Conservation (phyloP, 2,329 filamentous ascomycete species). For the Ophidiomyces ophidiicola region DNA sequence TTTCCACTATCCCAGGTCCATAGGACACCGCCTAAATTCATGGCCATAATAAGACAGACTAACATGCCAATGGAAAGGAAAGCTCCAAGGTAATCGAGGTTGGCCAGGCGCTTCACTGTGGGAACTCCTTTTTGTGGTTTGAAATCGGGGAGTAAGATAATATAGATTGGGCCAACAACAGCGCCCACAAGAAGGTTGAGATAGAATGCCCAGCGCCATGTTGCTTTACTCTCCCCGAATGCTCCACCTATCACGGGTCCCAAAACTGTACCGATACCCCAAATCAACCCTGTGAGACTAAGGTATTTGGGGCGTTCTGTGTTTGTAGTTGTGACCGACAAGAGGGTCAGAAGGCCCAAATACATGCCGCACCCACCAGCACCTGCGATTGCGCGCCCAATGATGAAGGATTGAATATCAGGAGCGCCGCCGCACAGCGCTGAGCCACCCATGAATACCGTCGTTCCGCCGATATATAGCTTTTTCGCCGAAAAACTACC, state of each 20-base stretch:
- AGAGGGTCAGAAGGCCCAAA: slow-evolving; percentile 22
- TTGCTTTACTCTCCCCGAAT: slow-evolving; percentile 21
- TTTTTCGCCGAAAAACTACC: slow-evolving; percentile 37
- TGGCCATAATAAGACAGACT: slow-evolving; percentile 34
- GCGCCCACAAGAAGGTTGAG: slow-evolving; percentile 42
- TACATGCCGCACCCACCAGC: slow-evolving; percentile 26
- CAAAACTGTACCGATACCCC: slow-evolving; percentile 27
- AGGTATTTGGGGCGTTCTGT: slow-evolving; percentile 25
- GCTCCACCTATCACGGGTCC: slow-evolving; percentile 31
- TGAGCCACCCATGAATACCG: slow-evolving; percentile 24
- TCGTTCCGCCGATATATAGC: slow-evolving; percentile 24
- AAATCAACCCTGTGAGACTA: slow-evolving; percentile 24
- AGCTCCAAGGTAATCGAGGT: slow-evolving; percentile 36
- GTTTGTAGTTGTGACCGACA: slow-evolving; percentile 17
- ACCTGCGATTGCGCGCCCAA: slow-evolving; percentile 28
- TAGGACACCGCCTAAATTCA: slow-evolving; percentile 39
- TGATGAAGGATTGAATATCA: slow-evolving; percentile 37
- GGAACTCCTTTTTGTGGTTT: slow-evolving; percentile 17
- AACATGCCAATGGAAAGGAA: slow-evolving; percentile 33
- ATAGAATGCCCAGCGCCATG: slow-evolving; percentile 35
- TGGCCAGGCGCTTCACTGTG: slow-evolving; percentile 16
- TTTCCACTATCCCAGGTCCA: slow-evolving; percentile 38
- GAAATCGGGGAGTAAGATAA: slow-evolving; percentile 32
- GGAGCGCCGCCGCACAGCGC: slow-evolving; percentile 36
- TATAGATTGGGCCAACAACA: slow-evolving; percentile 30